Evolutionary conservation across 2,329 filamentous ascomycete genomes (phyloP).

Genomic region (Fusarium liriodendri): DNA sequence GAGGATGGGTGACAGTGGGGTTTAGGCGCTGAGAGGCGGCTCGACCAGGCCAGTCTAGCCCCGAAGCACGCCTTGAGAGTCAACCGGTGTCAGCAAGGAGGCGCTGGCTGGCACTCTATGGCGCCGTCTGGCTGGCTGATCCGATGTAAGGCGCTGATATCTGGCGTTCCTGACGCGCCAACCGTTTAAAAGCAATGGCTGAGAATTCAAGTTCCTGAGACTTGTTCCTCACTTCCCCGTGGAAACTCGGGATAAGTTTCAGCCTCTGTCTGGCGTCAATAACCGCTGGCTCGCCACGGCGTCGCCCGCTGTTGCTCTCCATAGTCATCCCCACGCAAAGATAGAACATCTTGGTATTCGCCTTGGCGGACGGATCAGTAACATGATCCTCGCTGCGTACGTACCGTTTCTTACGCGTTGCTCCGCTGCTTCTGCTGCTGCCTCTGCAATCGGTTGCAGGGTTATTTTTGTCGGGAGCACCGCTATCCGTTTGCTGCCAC

Average conservation of each 20-base stretch:
- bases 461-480: conserved; percentile 25
- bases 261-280: conserved; percentile 20
- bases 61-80: background rate
- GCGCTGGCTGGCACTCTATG: conserved; percentile 22
- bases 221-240: conserved; percentile 14
- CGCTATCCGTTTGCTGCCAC: background rate
- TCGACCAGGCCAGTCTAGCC: conserved; percentile 31
- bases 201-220: conserved; percentile 12
- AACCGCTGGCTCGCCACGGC: conserved; percentile 2
- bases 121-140: conserved; percentile 16
- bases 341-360: conserved; percentile 11
- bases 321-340: background rate
- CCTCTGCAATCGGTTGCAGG: conserved; percentile 10
- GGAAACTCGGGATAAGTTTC: conserved; percentile 32
- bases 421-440: conserved; percentile 1
- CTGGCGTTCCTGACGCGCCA: conserved; percentile 18
- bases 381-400: background rate
- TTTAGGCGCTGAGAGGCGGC: conserved; percentile 31
- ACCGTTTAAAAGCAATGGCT: conserved; percentile 22
- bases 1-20: conserved; percentile 23
- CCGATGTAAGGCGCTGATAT: conserved; percentile 10
- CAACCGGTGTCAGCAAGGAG: conserved; percentile 16
- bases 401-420: background rate
- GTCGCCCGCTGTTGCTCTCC: background rate
- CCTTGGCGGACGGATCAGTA: background rate